A percentile compares a stretch with the other conserved stretches of the same genome.
phyloP scores from a whole-genome alignment of 2,329 filamentous ascomycete species.

The Aspergillus flavus region DNA sequence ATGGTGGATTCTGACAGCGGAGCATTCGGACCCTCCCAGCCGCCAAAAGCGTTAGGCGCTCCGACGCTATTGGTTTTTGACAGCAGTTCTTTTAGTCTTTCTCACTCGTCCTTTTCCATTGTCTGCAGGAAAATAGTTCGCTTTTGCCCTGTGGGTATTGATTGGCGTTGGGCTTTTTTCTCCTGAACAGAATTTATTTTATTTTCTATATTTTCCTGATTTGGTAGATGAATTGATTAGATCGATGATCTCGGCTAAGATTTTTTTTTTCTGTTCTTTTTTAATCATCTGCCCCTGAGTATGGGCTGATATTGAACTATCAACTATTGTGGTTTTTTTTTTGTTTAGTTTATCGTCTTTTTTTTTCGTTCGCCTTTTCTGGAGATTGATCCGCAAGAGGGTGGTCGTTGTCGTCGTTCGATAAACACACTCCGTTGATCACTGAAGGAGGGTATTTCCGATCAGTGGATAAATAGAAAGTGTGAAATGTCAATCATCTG shows the following conservation, averaged over 20 bases:
- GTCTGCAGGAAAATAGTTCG: not conserved
- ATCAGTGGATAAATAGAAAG: not conserved
- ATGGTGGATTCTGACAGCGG: slow-evolving; percentile 2
- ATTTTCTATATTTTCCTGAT: not conserved
- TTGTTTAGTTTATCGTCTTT: not conserved
- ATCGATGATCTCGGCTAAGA: not conserved
- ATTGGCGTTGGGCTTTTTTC: not conserved
- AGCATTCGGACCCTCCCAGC: not conserved
- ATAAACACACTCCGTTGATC: not conserved
- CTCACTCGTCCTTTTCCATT: not conserved
- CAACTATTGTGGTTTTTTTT: not conserved
- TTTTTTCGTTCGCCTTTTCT: not conserved
- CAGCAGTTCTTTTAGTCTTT: not conserved
- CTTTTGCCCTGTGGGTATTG: not conserved
- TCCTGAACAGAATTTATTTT: not conserved
- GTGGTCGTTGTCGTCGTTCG: not conserved
- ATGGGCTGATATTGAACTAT: not conserved
- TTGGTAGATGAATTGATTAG: not conserved
- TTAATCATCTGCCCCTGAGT: not conserved
- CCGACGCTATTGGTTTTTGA: slow-evolving; percentile 3
- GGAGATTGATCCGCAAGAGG: not conserved
- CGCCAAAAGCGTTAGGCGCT: slow-evolving; percentile 3
- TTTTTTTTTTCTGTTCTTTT: not conserved
- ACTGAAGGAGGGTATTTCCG: not conserved
- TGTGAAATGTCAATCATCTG: not conserved